Conservation (phyloP, 2,329 filamentous ascomycete species). For the Venturia carpophila region DNA sequence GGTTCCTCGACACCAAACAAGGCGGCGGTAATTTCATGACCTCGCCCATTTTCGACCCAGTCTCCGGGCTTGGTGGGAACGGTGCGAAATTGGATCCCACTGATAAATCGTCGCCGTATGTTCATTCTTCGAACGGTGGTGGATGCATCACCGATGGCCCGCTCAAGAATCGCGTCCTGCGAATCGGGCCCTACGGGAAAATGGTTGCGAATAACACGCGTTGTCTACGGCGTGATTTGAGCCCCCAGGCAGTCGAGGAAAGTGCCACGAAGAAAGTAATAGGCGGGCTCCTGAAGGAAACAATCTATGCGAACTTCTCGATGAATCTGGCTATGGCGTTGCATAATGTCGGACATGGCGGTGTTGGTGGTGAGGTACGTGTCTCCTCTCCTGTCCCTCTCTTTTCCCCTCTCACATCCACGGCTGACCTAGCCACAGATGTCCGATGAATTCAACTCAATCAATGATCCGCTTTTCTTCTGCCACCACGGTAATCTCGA, state of each 20-base stretch:
- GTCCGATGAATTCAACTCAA: conserved; percentile 23
- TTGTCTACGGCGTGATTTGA: conserved; percentile 3
- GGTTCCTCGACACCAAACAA: conserved; percentile 21
- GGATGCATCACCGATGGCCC: conserved; percentile 14
- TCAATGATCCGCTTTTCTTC: conserved; percentile 35
- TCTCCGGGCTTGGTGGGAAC: conserved; percentile 31
- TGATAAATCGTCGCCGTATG: conserved; percentile 20
- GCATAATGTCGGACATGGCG: not conserved
- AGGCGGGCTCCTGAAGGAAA: not conserved
- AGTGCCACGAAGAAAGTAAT: not conserved
- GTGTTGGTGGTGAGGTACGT: conserved; percentile 10
- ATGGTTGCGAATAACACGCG: conserved; percentile 12
- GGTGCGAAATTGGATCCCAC: conserved; percentile 21
- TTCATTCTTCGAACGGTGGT: conserved; percentile 20
- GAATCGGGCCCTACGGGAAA: conserved; percentile 4
- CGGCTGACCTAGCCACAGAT: conserved; percentile 1
- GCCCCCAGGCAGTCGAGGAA: not conserved
- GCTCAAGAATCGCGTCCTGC: not conserved
- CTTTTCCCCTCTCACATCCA: no score
- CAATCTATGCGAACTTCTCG: not conserved
- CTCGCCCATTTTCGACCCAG: conserved; percentile 29
- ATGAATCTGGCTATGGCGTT: not conserved
- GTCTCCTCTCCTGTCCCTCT: not conserved
- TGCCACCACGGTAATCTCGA: conserved; percentile 44
- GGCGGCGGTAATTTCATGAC: conserved; percentile 20